Conservation (phyloP, 768 basidiomycete genomes). For the Mycena alexandri region DNA sequence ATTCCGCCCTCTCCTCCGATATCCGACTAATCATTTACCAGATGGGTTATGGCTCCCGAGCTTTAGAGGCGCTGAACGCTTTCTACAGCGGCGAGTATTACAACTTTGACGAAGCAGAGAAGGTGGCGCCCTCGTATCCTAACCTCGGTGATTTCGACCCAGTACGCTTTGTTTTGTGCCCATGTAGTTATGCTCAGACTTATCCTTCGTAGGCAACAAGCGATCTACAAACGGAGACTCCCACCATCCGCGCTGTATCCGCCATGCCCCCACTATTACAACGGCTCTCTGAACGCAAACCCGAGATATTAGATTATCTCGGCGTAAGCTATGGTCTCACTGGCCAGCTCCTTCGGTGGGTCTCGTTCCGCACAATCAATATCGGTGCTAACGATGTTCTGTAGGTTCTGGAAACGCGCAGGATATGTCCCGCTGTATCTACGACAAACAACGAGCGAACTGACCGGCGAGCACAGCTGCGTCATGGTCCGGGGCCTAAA, state of each 20-base stretch:
- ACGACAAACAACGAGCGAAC: slow-evolving; percentile 92
- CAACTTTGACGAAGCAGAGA: slow-evolving; percentile 79
- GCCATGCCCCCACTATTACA: slow-evolving; percentile 95
- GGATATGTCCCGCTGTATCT: slow-evolving; percentile 94
- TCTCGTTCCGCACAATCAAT: slow-evolving; percentile 15
- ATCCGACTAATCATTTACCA: slow-evolving; percentile 45
- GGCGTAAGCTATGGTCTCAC: slow-evolving; percentile 98
- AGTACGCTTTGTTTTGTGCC: slow-evolving; percentile 44
- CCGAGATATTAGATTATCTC: slow-evolving; percentile 92
- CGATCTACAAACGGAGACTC: slow-evolving; percentile 81
- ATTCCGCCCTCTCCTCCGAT: background rate
- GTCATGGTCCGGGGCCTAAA: slow-evolving; percentile 93
- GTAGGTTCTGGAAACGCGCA: slow-evolving; percentile 94
- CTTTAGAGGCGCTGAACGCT: slow-evolving; percentile 86
- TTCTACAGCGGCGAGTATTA: slow-evolving; percentile 96
- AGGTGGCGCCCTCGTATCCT: slow-evolving; percentile 69
- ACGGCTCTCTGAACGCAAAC: slow-evolving; percentile 89
- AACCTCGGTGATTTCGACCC: slow-evolving; percentile 64
- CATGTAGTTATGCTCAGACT: background rate
- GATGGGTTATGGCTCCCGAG: slow-evolving; percentile 98
- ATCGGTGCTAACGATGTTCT: background rate
- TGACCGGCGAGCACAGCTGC: slow-evolving; percentile 97
- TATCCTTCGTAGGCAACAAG: slow-evolving; percentile 44
- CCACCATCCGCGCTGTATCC: slow-evolving; percentile 75
- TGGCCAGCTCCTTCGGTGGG: slow-evolving; percentile 80